Base-by-base conservation (phyloP, 768 basidiomycete genomes). In the Glaciozyma antarctica region DNA sequence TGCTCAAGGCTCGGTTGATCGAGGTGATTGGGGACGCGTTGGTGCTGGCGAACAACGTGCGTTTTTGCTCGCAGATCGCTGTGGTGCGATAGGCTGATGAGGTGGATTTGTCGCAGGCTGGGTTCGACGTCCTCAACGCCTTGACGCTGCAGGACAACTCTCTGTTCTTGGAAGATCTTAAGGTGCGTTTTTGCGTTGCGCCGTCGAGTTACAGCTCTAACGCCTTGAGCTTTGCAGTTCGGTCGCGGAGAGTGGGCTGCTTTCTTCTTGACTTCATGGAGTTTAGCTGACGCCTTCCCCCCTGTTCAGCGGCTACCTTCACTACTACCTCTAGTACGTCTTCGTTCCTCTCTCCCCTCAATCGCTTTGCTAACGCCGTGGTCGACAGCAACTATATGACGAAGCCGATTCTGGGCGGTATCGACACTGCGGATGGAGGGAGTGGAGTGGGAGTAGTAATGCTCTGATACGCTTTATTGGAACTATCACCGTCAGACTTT, bases 121-220 rank as follows among this genome's bases (percentile, higher is more conserved):
- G 85, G 48, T 97, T 99, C 73, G 95, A 99, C 75, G 95, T 99
- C 19, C 85, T 98, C 77, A 99, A 99, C 76, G 89, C 88, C 2
- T 77, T 98, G 73, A 93, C 93, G 21, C 76, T 95, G 69, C 91
- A 97, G 87, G 95, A 99, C 76, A 99, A 97, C 76, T 81, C 84
- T 62, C 75, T 81, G 54, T 85, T 99, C 77, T 75, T 99, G 60
- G 79, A 83, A 41, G 88, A 92, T 61, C 82, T 94, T 32, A 72
- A 71, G 66, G 57, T 58, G 15, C 43, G 41, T 32, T 41, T 17
- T 19, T 56, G 24, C 26, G 17, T 56, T 13, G 30, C 30, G 15
- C 2, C n/a, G 3, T 52, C 24, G 34, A 26, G 43, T 7, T 38
- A 34, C n/a, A n/a, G n/a, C n/a, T n/a, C 62, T 47, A 43, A 60